Evolutionary conservation across 2,329 filamentous ascomycete species (phyloP).

Genomic region (Aspergillus alliaceus): DNA sequence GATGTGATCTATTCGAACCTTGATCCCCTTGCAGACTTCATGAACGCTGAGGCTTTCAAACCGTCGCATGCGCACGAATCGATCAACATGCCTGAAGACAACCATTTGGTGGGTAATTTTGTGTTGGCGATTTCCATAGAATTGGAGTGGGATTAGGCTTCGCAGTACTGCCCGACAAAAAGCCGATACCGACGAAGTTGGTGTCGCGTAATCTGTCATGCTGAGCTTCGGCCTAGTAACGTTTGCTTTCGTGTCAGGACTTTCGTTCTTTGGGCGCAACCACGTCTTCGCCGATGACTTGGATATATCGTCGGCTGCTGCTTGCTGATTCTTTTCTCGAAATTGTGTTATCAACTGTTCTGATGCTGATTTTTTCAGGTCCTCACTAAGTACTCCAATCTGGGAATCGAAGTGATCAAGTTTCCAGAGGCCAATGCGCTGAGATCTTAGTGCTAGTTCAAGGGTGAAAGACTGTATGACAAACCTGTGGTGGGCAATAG

Average conservation of each 20-base stretch:
- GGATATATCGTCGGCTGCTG: neutral
- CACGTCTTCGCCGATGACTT: neutral
- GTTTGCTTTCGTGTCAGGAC: slow-evolving; percentile 7
- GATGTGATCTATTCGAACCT: slow-evolving; percentile 52
- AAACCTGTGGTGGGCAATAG: slow-evolving; percentile 68
- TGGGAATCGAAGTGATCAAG: slow-evolving; percentile 15
- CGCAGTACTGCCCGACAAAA: slow-evolving; percentile 78
- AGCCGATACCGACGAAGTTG: slow-evolving; percentile 69
- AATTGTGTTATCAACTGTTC: slow-evolving; percentile 26
- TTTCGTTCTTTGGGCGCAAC: neutral
- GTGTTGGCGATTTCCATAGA: slow-evolving; percentile 66
- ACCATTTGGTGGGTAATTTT: slow-evolving; percentile 60
- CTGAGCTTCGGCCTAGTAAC: slow-evolving; percentile 28
- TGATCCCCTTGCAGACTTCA: slow-evolving; percentile 72
- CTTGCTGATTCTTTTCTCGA: slow-evolving; percentile 16
- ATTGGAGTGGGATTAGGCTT: slow-evolving; percentile 69
- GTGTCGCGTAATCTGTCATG: slow-evolving; percentile 68
- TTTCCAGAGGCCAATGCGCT: slow-evolving; percentile 26
- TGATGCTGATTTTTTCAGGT: slow-evolving; percentile 15
- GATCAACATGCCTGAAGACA: slow-evolving; percentile 69
- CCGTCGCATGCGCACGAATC: slow-evolving; percentile 73
- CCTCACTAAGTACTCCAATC: neutral
- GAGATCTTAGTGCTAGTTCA: slow-evolving; percentile 13
- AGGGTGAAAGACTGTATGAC: slow-evolving; percentile 17
- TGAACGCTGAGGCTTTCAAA: slow-evolving; percentile 82